phyloP scores from a whole-genome alignment of 2,329 filamentous ascomycete genomes.

The Xylariaceae sp. region DNA sequence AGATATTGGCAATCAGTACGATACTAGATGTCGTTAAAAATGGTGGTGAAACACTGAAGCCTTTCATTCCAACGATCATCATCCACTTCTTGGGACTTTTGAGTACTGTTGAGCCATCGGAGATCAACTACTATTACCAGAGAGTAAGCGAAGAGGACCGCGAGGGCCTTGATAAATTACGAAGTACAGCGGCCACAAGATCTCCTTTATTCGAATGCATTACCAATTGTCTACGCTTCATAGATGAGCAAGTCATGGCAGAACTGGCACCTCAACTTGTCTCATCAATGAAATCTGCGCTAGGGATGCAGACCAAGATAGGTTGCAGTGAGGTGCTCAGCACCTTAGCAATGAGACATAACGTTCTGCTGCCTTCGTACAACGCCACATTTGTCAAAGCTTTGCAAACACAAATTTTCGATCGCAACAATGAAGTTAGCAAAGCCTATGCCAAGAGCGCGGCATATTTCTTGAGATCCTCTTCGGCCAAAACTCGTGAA shows the following conservation, averaged over 20 bases:
- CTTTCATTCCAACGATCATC: constrained; percentile 78
- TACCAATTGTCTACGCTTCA: constrained; percentile 78
- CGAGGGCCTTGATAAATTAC: constrained; percentile 84
- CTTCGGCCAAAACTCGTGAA: constrained; percentile 45
- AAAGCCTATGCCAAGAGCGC: constrained; percentile 82
- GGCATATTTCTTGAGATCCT: constrained; percentile 73
- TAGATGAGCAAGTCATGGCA: constrained; percentile 75
- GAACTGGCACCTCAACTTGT: constrained; percentile 70
- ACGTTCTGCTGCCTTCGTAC: constrained; percentile 68
- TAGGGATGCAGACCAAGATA: constrained; percentile 91
- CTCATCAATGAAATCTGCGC: constrained; percentile 74
- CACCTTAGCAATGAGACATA: constrained; percentile 77
- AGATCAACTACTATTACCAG: constrained; percentile 88
- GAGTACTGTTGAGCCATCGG: constrained; percentile 83
- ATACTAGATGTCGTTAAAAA: constrained; percentile 88
- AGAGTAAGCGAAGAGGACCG: constrained; percentile 83
- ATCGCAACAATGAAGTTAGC: constrained; percentile 91
- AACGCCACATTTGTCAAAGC: constrained; percentile 72
- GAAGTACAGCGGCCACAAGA: constrained; percentile 74
- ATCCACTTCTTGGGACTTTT: constrained; percentile 76
- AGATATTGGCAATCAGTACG: constrained; percentile 75
- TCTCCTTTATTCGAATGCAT: constrained; percentile 93
- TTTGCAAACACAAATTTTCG: constrained; percentile 76
- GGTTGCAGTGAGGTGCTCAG: constrained; percentile 82
- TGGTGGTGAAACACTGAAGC: constrained; percentile 70